A percentile compares a stretch with the other conserved stretches of the same genome.
Evolutionary conservation across 2,329 filamentous ascomycete species (phyloP).

Genomic region (Fusarium oxysporum): DNA sequence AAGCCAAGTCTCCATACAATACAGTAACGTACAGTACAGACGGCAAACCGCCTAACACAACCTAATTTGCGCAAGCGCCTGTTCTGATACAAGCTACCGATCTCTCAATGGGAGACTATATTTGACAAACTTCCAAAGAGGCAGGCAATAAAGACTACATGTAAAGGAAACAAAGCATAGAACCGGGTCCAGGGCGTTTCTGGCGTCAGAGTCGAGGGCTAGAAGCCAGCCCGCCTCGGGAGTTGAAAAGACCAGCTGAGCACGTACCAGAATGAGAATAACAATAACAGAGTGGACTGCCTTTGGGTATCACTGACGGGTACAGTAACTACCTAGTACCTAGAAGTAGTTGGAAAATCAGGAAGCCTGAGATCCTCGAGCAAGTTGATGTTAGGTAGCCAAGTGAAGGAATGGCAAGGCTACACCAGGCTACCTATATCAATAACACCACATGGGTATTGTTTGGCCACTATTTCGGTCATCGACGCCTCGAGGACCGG

Average conservation of each 20-base stretch:
- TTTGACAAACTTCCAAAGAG: neutral
- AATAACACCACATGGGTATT: neutral
- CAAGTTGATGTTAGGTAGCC: neutral
- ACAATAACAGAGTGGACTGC: constrained; percentile 3
- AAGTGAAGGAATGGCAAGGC: neutral
- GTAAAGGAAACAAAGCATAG: constrained; percentile 14
- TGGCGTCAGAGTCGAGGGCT: constrained; percentile 32
- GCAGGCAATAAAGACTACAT: neutral
- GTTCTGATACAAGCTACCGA: neutral
- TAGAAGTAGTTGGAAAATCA: neutral
- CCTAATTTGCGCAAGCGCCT: neutral
- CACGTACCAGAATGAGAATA: constrained; percentile 27
- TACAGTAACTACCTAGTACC: neutral
- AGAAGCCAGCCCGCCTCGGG: constrained; percentile 19
- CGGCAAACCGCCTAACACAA: neutral
- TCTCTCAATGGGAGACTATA: neutral
- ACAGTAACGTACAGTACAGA: neutral
- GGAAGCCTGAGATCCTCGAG: constrained; percentile 9
- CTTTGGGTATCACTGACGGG: constrained; percentile 6
- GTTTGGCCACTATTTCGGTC: neutral
- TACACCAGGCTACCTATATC: neutral
- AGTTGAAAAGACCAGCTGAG: constrained; percentile 31
- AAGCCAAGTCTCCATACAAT: neutral
- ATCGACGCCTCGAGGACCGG: constrained; percentile 16
- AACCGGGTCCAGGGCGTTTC: constrained; percentile 20